Evolutionary conservation across 495 filamentous ascomycete species (phyloP), one percentile per base, ranked within the genome.

Genomic region (Evernia prunastri): DNA sequence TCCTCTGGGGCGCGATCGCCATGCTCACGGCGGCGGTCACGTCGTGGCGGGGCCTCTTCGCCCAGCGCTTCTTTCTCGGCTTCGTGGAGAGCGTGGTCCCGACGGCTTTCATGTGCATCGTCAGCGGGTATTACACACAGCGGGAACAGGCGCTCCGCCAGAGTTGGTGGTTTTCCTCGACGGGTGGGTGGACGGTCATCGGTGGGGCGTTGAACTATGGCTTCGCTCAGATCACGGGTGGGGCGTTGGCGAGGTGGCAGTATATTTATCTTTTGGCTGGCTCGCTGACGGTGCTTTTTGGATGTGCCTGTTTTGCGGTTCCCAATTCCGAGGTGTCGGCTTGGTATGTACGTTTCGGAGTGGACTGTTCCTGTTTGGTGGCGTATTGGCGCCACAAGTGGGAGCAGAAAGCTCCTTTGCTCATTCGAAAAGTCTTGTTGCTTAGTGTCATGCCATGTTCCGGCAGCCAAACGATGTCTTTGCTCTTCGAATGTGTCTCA

Each of bases 41-140:
- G 0, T 79, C 77, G 5, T 86, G 82, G 77, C 78, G 78, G 57
- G 87, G 87, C 7, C 72, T 90, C n/a, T 87, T 80, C 59, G 83
- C 78, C 1, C 86, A 89, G 74, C 82, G 87, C 13, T 89, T 90
- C 75, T 88, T 89, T 73, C 80, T 90, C 0, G 87, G 87, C 1
- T 86, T 88, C 63, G 77, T 86, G 2, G 86, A 90, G 66, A 83
- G 80, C 64, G 79, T 87, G 42, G 83, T 90, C 31, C 86, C 86
- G 0, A 88, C 87, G 0, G 81, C 79, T 1, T 89, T 88, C 73
- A 88, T 88, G 84, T 79, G 76, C 39, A 86, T 87, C 63, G 74
- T 88, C 35, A 81, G 78, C 63, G 75, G 83, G 2, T 88, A 84
- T 69, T 90, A 89, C 66, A 89, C 85, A 2, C 86, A 89, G 72